Evolutionary conservation across 2,329 filamentous ascomycete species (phyloP), one percentile per base, ranked within the genome.

Genomic region (Dothideomycetes sp.): DNA sequence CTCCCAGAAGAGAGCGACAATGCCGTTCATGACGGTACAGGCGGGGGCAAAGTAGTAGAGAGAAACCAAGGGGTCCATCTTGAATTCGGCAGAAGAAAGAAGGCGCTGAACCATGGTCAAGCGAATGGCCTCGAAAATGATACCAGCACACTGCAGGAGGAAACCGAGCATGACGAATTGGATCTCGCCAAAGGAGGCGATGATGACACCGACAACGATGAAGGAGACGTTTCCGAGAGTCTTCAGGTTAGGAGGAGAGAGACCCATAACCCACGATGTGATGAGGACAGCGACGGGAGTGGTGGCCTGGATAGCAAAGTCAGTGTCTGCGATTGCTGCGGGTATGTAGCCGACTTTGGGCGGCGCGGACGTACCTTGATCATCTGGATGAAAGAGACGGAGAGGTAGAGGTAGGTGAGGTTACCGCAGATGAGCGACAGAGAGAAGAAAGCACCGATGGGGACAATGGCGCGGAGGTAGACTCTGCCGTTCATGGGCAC

Each of bases 351-450:
- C n/a, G n/a, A n/a, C n/a, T n/a, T 49, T 46, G 22, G 40, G 22
- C 28, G 29, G 15, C 11, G 19, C 33, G n/a, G 27, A 52, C 60
- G 25, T 52, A 86, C 82, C 83, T 96, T 96, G 64, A 96, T 80
- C 89, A 96, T 96, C 73, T 96, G 89, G 57, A 96, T 96, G 64
- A 96, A 96, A 46, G 89, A 84, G 45, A 96, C 89, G 51, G 83
- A 91, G 47, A 96, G 77, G 65, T 95, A 94, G 41, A 95, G 76
- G 61, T 96, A 96, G 53, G 89, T 87, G 65, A 94, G 67, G 70
- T 96, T 96, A 59, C 88, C 87, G 65, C 87, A 95, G 61, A 96
- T 95, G 70, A 96, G 74, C 65, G 83, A 91, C 70, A 95, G 70
- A 61, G 84, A 91, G 78, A 95, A 96, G 70, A 94, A 93, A 60